Evolutionary conservation across 2,329 filamentous ascomycete genomes (phyloP).

Genomic region (Leptographium procerum): DNA sequence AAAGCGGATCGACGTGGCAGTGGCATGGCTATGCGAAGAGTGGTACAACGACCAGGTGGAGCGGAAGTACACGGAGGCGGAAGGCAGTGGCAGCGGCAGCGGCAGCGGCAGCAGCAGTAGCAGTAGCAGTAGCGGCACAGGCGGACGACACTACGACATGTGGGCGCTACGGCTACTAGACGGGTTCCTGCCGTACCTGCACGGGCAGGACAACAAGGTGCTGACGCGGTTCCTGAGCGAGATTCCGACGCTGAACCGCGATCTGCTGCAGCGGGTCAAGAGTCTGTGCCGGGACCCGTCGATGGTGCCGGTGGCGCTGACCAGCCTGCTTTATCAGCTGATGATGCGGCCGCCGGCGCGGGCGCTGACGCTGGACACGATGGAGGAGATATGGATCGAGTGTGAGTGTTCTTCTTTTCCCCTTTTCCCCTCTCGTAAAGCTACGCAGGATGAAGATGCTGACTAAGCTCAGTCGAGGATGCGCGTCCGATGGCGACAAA

Average conservation of each 20-base stretch:
- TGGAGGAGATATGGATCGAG: slow-evolving; percentile 56
- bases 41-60: slow-evolving; percentile 79
- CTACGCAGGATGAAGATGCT: too few relatives aligned
- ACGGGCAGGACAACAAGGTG: slow-evolving; percentile 70
- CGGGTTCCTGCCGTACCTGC: slow-evolving; percentile 81
- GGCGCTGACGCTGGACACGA: slow-evolving; percentile 50
- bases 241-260: slow-evolving; percentile 65
- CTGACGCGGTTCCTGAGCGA: slow-evolving; percentile 86
- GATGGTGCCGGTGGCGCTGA: slow-evolving; percentile 51
- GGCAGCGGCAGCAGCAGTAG: background rate
- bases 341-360: slow-evolving; percentile 57
- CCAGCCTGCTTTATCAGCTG: slow-evolving; percentile 53
- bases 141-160: slow-evolving; percentile 57
- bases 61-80: slow-evolving; percentile 19
- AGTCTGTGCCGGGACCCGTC: slow-evolving; percentile 54
- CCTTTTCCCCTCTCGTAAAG: too few relatives aligned
- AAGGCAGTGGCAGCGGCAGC: background rate
- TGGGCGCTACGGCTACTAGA: slow-evolving; percentile 77
- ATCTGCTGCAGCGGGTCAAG: slow-evolving; percentile 64
- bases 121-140: slow-evolving; percentile 12
- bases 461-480: slow-evolving; percentile 40
- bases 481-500: slow-evolving; percentile 50
- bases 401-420: too few relatives aligned
- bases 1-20: slow-evolving; percentile 75
- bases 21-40: slow-evolving; percentile 92